Conservation (phyloP, 2,329 filamentous ascomycete genomes). For the Aspergillus tubingensis region DNA sequence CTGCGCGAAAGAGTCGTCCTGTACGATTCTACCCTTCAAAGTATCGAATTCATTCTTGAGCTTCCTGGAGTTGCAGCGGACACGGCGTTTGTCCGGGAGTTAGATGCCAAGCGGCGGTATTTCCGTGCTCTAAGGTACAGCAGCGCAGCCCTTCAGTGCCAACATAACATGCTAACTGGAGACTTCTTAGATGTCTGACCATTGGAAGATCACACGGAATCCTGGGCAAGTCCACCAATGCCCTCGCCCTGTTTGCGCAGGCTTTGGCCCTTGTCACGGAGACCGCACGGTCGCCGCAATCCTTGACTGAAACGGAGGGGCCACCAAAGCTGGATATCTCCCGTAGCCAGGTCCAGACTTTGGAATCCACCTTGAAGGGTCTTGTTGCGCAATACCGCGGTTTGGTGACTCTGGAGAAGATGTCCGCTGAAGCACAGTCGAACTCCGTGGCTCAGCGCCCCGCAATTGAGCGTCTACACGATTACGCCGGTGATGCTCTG, state of each 20-base stretch:
- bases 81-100: constrained; percentile 69
- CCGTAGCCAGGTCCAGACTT: constrained; percentile 56
- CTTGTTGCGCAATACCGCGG: constrained; percentile 81
- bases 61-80: constrained; percentile 89
- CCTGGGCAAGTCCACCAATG: constrained; percentile 70
- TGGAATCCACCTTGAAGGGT: constrained; percentile 65
- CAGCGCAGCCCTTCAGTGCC: constrained; percentile 10
- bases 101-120: constrained; percentile 78
- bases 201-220: constrained; percentile 83
- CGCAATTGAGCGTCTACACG: constrained; percentile 71
- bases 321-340: constrained; percentile 71
- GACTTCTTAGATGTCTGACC: constrained; percentile 66
- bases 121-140: constrained; percentile 83
- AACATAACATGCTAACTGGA: constrained; percentile 6
- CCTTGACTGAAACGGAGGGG: constrained; percentile 43
- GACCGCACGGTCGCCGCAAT: constrained; percentile 52
- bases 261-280: constrained; percentile 64
- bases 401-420: constrained; percentile 76
- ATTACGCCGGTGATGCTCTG: constrained; percentile 71
- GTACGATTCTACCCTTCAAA: constrained; percentile 89
- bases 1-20: constrained; percentile 84
- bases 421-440: constrained; percentile 53
- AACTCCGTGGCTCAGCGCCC: constrained; percentile 53
- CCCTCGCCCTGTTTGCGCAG: constrained; percentile 79
- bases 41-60: constrained; percentile 84